Evolutionary conservation across 306 rosid species (phyloP).

Genomic region (Acacia crassicarpa): DNA sequence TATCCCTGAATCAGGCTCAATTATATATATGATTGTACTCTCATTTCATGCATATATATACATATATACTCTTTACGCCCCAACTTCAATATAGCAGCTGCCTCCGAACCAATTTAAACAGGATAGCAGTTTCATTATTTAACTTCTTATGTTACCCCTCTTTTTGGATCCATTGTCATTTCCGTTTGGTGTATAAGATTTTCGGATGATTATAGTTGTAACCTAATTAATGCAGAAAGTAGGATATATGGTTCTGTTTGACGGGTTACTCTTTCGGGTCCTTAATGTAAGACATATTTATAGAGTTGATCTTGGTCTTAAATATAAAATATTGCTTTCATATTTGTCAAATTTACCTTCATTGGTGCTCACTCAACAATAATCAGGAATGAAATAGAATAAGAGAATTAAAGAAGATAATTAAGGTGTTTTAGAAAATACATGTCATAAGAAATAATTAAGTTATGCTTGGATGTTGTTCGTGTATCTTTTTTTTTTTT

Average conservation of each 20-base stretch:
- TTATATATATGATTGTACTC: neutral
- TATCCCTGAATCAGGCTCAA: conserved; percentile 34
- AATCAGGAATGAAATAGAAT: too few species aligned
- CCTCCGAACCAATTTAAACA: neutral
- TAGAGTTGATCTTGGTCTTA: fast-evolving
- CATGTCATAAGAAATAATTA: too few species aligned
- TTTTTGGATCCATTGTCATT: neutral
- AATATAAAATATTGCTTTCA: too few species aligned
- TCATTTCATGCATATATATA: too few species aligned
- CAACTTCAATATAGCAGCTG: neutral
- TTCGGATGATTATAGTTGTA: neutral
- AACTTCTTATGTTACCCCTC: neutral
- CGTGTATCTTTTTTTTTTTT: too few species aligned
- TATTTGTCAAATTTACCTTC: too few species aligned
- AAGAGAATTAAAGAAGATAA: too few species aligned
- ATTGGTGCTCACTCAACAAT: too few species aligned
- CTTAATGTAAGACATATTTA: too few species aligned
- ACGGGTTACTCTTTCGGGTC: neutral
- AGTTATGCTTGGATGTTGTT: too few species aligned
- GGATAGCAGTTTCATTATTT: neutral
- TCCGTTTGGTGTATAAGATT: neutral
- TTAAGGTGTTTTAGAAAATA: too few species aligned
- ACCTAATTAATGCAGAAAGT: neutral
- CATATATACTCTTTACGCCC: too few species aligned
- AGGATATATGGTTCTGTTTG: neutral